Base-by-base conservation (phyloP, 2,329 filamentous ascomycete genomes). In the Colletotrichum sidae region DNA sequence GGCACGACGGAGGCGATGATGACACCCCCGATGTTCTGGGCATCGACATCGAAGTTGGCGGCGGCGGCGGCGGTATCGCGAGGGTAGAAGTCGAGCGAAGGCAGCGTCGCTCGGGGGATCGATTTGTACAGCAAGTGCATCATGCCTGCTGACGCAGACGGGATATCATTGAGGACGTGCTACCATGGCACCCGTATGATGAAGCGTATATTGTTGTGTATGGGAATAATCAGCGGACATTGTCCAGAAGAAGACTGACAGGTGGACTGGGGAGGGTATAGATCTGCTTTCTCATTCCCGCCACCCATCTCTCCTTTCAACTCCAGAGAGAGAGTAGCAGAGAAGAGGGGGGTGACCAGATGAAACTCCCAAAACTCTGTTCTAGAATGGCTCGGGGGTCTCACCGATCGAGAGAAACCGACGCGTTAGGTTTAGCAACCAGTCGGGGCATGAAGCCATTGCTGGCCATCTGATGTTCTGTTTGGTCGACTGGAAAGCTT, bases 1-100 rank as follows among this genome's bases (percentile, higher is more conserved):
- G 58, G 58, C 9, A 65, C 52, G 45, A 65, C 52, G 2, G 51
- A 35, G 13, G 52, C 58, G 25, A 65, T 42, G 3, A 65, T 56
- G 15, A 62, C 25, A 33, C 50, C 13, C 12, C 62, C 47, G 12
- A 65, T 62, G 12, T 47, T 52, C 34, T 62, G 46, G 3, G 37
- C 34, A n/a, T 56, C 47, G 12, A 38, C 39, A 45, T 41, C 47
- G 25, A 38, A 25, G 33, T 35, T 38, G 5, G 41, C 45, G 5
- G 41, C 25, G 35, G 41, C 34, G 4, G 47, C 8, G 11, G 47
- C 41, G 37, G 52, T 13, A 37, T 53, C 52, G 9, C 58, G 58
- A 10, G 52, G n/a, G 2, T 17, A 37, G 8, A 61, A 17, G 4
- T 45, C 46, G 8, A 62, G 42, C 35, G 46, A 37, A n/a, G 57